phyloP scores from a whole-genome alignment of 2,329 filamentous ascomycete species.

The Exophiala sp. region DNA sequence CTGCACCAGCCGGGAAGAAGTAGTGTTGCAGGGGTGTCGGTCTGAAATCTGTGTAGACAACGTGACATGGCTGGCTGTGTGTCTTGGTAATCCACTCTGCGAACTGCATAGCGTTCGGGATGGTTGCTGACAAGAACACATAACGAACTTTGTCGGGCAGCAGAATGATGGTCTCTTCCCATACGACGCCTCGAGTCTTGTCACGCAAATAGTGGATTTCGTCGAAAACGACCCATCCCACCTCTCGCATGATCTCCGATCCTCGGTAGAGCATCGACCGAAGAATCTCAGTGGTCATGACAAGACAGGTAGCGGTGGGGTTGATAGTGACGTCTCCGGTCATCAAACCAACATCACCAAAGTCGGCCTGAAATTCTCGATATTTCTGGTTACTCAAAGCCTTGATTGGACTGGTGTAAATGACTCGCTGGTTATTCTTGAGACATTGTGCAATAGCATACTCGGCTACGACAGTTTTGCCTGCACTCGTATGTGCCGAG shows the following conservation, averaged over 20 bases:
- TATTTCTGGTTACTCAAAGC: constrained; percentile 98
- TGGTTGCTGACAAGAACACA: constrained; percentile 96
- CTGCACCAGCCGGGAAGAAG: constrained; percentile 89
- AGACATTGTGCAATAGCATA: constrained; percentile 97
- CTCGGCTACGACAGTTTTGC: constrained; percentile 97
- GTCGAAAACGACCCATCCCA: constrained; percentile 97
- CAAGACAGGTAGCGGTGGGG: constrained; percentile 92
- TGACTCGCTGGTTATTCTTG: constrained; percentile 95
- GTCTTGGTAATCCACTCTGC: constrained; percentile 99
- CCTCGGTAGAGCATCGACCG: constrained; percentile 97
- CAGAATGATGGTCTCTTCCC: constrained; percentile 98
- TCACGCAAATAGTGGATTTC: constrained; percentile 99
- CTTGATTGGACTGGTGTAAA: constrained; percentile 99
- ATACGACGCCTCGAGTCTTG: constrained; percentile 89
- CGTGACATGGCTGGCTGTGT: constrained; percentile 94
- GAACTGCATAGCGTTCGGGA: constrained; percentile 98
- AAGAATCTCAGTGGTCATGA: constrained; percentile 99
- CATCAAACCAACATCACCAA: constrained; percentile 96
- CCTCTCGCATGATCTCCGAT: constrained; percentile 99
- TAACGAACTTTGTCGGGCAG: constrained; percentile 98
- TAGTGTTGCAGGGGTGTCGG: constrained; percentile 97
- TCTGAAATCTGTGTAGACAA: constrained; percentile 97
- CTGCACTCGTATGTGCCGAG: constrained; percentile 93
- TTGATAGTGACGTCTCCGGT: constrained; percentile 99
- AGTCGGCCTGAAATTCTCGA: constrained; percentile 90